These are phyloP conservation scores for Ogataea minuta DNA, from an alignment of 805 yeast species.

Conservation along the genomic window DNA sequence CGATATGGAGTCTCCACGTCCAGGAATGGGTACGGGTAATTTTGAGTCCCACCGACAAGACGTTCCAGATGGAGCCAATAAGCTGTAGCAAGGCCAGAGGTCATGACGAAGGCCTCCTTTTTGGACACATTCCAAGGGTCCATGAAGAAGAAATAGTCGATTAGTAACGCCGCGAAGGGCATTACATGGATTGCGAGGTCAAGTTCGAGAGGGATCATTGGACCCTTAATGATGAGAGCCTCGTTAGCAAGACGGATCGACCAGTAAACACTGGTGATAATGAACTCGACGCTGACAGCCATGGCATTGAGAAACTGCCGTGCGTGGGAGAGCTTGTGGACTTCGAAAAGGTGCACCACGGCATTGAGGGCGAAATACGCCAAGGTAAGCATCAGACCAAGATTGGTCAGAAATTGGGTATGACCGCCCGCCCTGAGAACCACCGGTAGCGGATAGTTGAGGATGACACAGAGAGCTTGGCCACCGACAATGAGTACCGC, in stretches of 20 bases:
- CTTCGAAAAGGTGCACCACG: slow-evolving; percentile 36
- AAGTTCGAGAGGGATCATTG: slow-evolving; percentile 44
- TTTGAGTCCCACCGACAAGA: slow-evolving; percentile 44
- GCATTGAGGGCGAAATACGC: slow-evolving; percentile 41
- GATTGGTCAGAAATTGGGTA: slow-evolving; percentile 68
- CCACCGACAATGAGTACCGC: slow-evolving; percentile 13
- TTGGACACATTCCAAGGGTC: slow-evolving; percentile 39
- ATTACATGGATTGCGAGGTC: slow-evolving; percentile 61
- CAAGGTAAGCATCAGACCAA: slow-evolving; percentile 51
- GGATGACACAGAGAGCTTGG: slow-evolving; percentile 15
- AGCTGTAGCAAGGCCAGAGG: slow-evolving; percentile 39
- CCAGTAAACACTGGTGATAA: slow-evolving; percentile 71
- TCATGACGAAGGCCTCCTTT: slow-evolving; percentile 39
- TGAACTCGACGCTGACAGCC: slow-evolving; percentile 55
- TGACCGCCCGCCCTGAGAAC: slow-evolving; percentile 58
- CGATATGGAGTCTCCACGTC: slow-evolving; percentile 48
- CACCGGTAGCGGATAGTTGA: slow-evolving; percentile 42
- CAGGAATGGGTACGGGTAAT: slow-evolving; percentile 67
- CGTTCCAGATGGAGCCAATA: slow-evolving; percentile 55
- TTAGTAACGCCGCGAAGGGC: slow-evolving; percentile 51
- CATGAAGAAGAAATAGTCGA: slow-evolving; percentile 57
- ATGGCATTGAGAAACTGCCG: slow-evolving; percentile 50
- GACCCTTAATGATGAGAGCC: slow-evolving; percentile 43
- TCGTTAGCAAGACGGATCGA: slow-evolving; percentile 54
- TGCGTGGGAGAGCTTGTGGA: slow-evolving; percentile 13